A percentile compares a stretch with the other conserved stretches of the same genome.
phyloP scores from a whole-genome alignment of 495 filamentous ascomycete species.

The Hypoxylon cercidicola region DNA sequence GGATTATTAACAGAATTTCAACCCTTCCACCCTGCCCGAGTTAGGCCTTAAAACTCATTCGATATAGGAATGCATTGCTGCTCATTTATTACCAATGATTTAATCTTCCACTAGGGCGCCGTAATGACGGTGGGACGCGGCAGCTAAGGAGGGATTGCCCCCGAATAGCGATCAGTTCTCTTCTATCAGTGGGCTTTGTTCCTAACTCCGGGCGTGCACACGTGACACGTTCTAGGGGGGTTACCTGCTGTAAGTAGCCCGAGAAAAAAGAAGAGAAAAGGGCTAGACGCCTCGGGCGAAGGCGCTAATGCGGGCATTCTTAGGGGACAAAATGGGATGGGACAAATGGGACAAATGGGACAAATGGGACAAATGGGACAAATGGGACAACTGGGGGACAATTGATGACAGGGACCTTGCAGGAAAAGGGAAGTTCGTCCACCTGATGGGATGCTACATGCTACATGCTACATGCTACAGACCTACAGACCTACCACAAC shows the following conservation, averaged over 20 bases:
- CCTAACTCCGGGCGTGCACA: constrained; percentile 24
- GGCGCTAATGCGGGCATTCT: constrained; percentile 33
- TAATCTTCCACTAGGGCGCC: constrained; percentile 12
- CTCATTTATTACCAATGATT: constrained; percentile 16
- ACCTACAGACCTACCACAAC: too few species aligned
- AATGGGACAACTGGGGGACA: not conserved
- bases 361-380: constrained; percentile 9
- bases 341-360: too few species aligned
- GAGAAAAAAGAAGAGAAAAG: constrained; percentile 14
- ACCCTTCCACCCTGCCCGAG: too few species aligned
- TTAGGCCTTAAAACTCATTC: not conserved
- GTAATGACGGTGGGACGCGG: constrained; percentile 24
- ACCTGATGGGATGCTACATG: constrained; percentile 19
- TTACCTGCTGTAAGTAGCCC: constrained; percentile 18
- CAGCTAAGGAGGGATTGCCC: constrained; percentile 17
- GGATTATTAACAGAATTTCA: too few species aligned
- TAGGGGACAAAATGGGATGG: constrained; percentile 6
- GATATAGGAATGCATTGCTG: constrained; percentile 15
- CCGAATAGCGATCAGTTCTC: constrained; percentile 19
- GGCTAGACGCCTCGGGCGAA: constrained; percentile 16
- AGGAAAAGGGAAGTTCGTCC: constrained; percentile 16
- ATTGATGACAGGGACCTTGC: not conserved
- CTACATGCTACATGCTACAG: not conserved
- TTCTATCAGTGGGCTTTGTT: constrained; percentile 26
- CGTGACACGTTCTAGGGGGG: constrained; percentile 20